Conservation (phyloP, 805 yeast genomes). For the Babjeviella inositovora region DNA sequence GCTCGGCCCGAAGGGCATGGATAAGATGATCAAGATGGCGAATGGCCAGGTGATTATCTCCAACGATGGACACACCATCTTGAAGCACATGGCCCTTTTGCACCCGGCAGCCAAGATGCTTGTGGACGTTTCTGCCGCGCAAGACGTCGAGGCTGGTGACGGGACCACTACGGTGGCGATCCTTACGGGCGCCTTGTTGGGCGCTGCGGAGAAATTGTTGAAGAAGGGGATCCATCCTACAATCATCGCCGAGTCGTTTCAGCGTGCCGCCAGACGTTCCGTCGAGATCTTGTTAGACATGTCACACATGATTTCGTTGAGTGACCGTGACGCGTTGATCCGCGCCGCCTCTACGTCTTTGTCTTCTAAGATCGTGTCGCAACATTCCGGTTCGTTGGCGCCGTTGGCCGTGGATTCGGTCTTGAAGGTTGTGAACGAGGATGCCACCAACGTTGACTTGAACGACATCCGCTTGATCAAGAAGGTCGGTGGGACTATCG, state of each 20-base stretch:
- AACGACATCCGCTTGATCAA: constrained; percentile 80
- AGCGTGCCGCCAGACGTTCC: constrained; percentile 72
- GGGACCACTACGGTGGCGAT: constrained; percentile 98
- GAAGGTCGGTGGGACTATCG: constrained; percentile 95
- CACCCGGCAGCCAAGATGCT: constrained; percentile 98
- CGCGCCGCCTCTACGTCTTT: constrained; percentile 92
- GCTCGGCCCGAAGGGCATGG: constrained; percentile 98
- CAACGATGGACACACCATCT: constrained; percentile 95
- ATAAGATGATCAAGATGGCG: constrained; percentile 93
- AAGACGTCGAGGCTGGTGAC: constrained; percentile 98
- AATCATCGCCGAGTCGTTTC: constrained; percentile 84
- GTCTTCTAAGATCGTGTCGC: constrained; percentile 91
- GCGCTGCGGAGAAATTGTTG: constrained; percentile 86
- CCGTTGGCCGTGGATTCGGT: constrained; percentile 94
- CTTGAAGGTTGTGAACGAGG: constrained; percentile 50
- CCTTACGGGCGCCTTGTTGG: constrained; percentile 82
- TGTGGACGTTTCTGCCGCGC: constrained; percentile 94
- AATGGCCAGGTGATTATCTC: constrained; percentile 88
- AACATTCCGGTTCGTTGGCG: constrained; percentile 70
- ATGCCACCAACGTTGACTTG: constrained; percentile 60
- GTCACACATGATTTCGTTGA: constrained; percentile 67
- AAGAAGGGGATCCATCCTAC: constrained; percentile 93
- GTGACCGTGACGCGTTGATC: constrained; percentile 68
- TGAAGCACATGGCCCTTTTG: constrained; percentile 93
- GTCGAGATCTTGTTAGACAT: constrained; percentile 71